A percentile compares a stretch with the other conserved stretches of the same genome.
phyloP scores from a whole-genome alignment of 768 basidiomycete genomes.

The Serendipita vermifera region DNA sequence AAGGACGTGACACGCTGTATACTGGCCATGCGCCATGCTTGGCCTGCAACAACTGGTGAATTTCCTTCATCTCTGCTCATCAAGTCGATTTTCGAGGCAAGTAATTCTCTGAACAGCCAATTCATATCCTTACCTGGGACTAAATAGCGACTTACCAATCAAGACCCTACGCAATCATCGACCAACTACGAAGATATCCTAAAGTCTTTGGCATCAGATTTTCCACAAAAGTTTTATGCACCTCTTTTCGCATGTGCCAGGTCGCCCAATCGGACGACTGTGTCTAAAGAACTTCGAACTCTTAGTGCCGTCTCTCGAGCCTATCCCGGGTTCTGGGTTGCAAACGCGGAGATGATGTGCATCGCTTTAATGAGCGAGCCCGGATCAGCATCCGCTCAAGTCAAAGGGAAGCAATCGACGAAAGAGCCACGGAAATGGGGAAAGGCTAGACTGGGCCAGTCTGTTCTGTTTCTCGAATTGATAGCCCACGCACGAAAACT shows the following conservation, averaged over 20 bases:
- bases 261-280: conserved; percentile 45
- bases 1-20: not conserved
- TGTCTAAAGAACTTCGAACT: conserved; percentile 45
- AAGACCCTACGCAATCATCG: conserved; percentile 1
- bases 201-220: conserved; percentile 10
- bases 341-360: conserved; percentile 61
- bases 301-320: conserved; percentile 40
- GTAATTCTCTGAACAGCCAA: not conserved
- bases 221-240: conserved; percentile 55
- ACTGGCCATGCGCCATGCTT: not conserved
- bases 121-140: conserved; percentile 1
- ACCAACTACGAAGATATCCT: conserved; percentile 11
- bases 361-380: conserved; percentile 51
- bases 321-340: conserved; percentile 51
- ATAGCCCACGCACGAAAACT: conserved; percentile 32
- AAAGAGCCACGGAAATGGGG: conserved; percentile 27
- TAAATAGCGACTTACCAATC: conserved; percentile 2
- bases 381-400: conserved; percentile 18
- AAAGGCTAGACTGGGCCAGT: conserved; percentile 47
- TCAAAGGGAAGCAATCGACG: conserved; percentile 16
- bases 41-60: not conserved
- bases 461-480: conserved; percentile 47
- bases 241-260: conserved; percentile 58
- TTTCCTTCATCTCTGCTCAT: not conserved
- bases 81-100: not conserved